A percentile compares a stretch with the other conserved stretches of the same genome.
Conservation (phyloP, 1,284 basidiomycete species). For the Tylopilus sp. region DNA sequence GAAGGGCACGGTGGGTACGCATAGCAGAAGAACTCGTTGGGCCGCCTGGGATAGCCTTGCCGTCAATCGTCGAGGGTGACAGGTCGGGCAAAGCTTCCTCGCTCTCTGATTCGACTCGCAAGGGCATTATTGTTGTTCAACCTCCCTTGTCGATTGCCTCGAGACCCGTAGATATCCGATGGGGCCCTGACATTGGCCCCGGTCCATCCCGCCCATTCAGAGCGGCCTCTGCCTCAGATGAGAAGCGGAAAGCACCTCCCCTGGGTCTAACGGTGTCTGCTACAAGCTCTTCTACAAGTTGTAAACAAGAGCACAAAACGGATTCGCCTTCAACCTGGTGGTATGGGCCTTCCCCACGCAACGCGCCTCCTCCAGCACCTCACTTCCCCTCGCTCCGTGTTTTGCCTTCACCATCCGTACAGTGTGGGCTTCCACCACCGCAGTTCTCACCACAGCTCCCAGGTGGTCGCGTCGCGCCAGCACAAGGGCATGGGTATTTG, state of each 20-base stretch:
- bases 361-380: slow-evolving; percentile 4
- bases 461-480: slow-evolving; percentile 6
- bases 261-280: neutral
- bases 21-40: slow-evolving; percentile 25
- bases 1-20: slow-evolving; percentile 20
- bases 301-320: slow-evolving; percentile 6
- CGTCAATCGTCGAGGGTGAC: slow-evolving; percentile 1
- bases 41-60: slow-evolving; percentile 15
- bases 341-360: slow-evolving; percentile 6
- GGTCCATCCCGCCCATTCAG: neutral
- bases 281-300: neutral
- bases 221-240: neutral
- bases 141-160: neutral
- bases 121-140: neutral
- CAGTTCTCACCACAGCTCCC: slow-evolving; percentile 22
- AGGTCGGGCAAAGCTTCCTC: neutral
- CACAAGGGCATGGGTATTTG: slow-evolving; percentile 26
- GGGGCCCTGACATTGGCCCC: slow-evolving; percentile 14
- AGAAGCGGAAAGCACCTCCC: neutral
- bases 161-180: slow-evolving; percentile 6
- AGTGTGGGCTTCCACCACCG: slow-evolving; percentile 12
- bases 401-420: slow-evolving; percentile 15
- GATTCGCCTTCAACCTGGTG: slow-evolving; percentile 18
- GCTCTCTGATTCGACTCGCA: neutral
- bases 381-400: slow-evolving; percentile 13